Evolutionary conservation across 2,329 filamentous ascomycete species (phyloP).

Genomic region (Calonectria multiphialidica): DNA sequence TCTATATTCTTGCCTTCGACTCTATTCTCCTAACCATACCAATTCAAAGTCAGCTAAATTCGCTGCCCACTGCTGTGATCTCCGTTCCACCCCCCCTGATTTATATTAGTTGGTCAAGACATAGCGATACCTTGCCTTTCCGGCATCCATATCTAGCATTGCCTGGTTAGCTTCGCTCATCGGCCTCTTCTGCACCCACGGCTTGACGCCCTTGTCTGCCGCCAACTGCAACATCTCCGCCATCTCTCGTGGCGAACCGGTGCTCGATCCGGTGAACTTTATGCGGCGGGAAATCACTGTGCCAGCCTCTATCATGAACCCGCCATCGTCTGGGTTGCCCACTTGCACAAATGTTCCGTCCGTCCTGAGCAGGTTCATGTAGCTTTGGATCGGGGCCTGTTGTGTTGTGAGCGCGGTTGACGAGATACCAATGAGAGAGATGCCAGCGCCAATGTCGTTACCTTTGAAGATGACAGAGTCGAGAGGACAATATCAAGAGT

Average conservation of each 20-base stretch:
- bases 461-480: conserved; percentile 59
- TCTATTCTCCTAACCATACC: not conserved
- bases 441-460: not conserved
- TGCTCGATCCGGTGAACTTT: conserved; percentile 58
- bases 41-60: not conserved
- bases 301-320: conserved; percentile 55
- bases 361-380: conserved; percentile 69
- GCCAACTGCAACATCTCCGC: conserved; percentile 70
- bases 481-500: conserved; percentile 70
- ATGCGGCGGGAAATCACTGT: conserved; percentile 66
- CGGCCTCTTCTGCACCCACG: conserved; percentile 66
- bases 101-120: conserved; percentile 51
- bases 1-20: no score
- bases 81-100: no score
- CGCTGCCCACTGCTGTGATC: no score
- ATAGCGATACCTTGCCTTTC: conserved; percentile 62
- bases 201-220: conserved; percentile 65
- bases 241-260: conserved; percentile 68
- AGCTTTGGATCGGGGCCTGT: conserved; percentile 70
- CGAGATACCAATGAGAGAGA: no score
- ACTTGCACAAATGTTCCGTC: conserved; percentile 75
- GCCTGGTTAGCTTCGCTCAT: conserved; percentile 69
- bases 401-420: not conserved
- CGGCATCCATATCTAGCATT: conserved; percentile 65
- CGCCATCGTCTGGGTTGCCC: conserved; percentile 53